These are phyloP conservation scores for Lipomyces oligophaga DNA, from an alignment of 805 yeast genomes.

Conservation along the genomic window DNA sequence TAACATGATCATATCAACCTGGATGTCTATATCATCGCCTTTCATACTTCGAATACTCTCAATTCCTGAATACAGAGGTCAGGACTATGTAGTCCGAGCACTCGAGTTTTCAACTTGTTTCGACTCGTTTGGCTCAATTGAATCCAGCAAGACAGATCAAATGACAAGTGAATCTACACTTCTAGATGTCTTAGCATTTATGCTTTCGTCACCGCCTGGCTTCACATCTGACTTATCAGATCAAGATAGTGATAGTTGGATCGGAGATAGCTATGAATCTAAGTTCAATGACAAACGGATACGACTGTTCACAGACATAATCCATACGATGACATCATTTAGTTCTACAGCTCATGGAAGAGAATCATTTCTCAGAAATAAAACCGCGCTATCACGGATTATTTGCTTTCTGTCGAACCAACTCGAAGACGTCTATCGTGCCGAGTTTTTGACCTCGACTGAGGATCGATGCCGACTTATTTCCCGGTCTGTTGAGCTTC, in stretches of 20 bases:
- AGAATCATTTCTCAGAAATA: neutral
- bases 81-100: slow-evolving; percentile 1
- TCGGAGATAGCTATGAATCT: neutral
- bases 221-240: neutral
- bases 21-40: slow-evolving; percentile 16
- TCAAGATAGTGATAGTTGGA: neutral
- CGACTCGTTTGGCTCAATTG: slow-evolving; percentile 7
- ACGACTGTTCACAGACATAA: neutral
- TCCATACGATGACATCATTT: neutral
- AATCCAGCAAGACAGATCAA: neutral
- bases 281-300: neutral
- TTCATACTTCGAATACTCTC: slow-evolving; percentile 9
- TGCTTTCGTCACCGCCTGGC: slow-evolving; percentile 1
- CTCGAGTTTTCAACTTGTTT: slow-evolving; percentile 1
- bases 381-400: slow-evolving; percentile 5
- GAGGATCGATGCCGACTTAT: slow-evolving; percentile 1
- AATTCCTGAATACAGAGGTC: neutral
- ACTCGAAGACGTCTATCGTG: slow-evolving; percentile 7
- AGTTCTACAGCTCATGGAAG: slow-evolving; percentile 6
- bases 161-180: neutral
- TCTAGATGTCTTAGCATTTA: neutral
- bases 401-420: slow-evolving; percentile 7
- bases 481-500: neutral
- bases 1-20: slow-evolving; percentile 1
- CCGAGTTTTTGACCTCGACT: neutral